A percentile compares a stretch with the other conserved stretches of the same genome.
Conservation (phyloP, 2,329 filamentous ascomycete genomes). For the Aspergillus caelatus region DNA sequence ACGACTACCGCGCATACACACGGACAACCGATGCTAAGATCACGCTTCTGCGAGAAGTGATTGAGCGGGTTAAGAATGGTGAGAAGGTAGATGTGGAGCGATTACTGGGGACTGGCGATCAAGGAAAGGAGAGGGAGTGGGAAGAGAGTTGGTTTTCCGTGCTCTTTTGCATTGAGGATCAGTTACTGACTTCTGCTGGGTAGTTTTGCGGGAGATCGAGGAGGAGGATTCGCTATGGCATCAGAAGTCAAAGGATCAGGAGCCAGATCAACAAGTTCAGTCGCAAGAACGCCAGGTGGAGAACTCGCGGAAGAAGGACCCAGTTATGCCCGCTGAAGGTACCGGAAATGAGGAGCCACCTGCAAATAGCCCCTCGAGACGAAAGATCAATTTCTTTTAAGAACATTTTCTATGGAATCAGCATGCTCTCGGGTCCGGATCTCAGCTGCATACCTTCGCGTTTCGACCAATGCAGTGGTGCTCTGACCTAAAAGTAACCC, state of each 20-base stretch:
- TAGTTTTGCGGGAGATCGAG: conserved; percentile 45
- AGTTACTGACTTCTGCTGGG: not conserved
- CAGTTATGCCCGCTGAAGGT: conserved; percentile 16
- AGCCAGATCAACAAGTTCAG: conserved; percentile 12
- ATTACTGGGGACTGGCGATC: conserved; percentile 75
- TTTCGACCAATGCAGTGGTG: not conserved
- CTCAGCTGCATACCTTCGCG: not conserved
- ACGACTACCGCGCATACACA: conserved; percentile 71
- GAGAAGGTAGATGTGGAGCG: conserved; percentile 81
- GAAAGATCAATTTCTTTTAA: conserved; percentile 37
- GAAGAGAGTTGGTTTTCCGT: conserved; percentile 67
- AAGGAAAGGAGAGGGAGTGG: conserved; percentile 79
- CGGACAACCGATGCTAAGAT: conserved; percentile 81
- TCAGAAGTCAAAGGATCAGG: conserved; percentile 24
- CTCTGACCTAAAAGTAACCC: not conserved
- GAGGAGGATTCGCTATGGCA: conserved; percentile 44
- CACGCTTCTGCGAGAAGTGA: conserved; percentile 68
- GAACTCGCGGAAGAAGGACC: conserved; percentile 19
- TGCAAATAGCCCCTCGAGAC: conserved; percentile 21
- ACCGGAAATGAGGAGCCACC: conserved; percentile 15
- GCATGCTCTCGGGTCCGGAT: not conserved
- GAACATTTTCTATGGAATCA: not conserved
- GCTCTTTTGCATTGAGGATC: conserved; percentile 2
- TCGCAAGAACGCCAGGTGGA: conserved; percentile 15
- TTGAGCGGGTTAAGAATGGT: conserved; percentile 49